Base-by-base conservation (phyloP, 495 filamentous ascomycete species). In the Xylaria sp. region DNA sequence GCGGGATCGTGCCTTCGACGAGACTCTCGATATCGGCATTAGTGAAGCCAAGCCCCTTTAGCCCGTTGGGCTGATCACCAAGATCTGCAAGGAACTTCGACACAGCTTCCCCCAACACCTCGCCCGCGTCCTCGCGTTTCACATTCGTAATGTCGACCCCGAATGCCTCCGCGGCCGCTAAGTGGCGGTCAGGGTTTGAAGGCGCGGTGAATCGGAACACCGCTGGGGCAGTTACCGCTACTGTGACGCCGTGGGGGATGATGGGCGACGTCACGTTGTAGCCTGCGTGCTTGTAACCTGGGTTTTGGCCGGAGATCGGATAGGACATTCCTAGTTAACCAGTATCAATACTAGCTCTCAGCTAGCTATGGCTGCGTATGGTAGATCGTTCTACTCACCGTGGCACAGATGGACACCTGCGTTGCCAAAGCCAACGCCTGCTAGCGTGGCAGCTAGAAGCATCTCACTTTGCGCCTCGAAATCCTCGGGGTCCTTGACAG, bases 381-480 rank as follows among this genome's bases (percentile, higher is more conserved):
- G 19, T 26, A 5, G 9, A 15, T 53, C 11, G 9, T 24, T 31
- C 46, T 53, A 71, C 80, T 59, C 77, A 86, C 86, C 96, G 77
- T 99, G 96, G 82, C 96, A 99, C 6, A 99, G 85, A 82, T 99
- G 96, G 1, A 99, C 96, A 46, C 96, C 96, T 1, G 96, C 96
- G 78, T 99, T 99, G 33, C 96, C 96, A 81, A 98, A 99, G 0
- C 96, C 96, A 2, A 99, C 93, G 17, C 96, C 96, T 0, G 96
- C 96, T 0, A 99, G 83, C 0, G 96, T 98, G 0, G 95, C 93
- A 3, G 96, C 96, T 12, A 98, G 90, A 12, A 98, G 86, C 96
- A 99, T 99, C 82, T 98, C 87, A 11, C 85, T 89, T 82, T 98
- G 95, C 0, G 96, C 96, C 77, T 98, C 96, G 66, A 86, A 83